A percentile compares a stretch with the other conserved stretches of the same genome.
These are phyloP conservation scores for Zea luxurians DNA, from an alignment of 176 grass and related monocot species.

Conservation along the genomic window DNA sequence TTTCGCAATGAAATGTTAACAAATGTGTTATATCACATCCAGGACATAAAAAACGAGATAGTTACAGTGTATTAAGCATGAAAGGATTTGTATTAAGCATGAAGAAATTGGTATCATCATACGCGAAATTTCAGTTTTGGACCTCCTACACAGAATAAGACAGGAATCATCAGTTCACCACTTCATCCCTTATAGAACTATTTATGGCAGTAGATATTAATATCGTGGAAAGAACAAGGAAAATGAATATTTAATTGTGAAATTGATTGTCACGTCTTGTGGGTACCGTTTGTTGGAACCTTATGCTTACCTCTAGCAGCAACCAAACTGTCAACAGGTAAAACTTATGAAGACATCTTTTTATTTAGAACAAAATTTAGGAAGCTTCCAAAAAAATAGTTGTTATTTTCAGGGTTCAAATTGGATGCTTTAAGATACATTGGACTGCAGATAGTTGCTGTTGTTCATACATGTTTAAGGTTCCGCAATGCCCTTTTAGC, in stretches of 20 bases:
- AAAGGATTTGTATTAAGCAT: constrained; percentile 9
- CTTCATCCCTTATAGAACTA: neutral
- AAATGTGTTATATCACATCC: neutral
- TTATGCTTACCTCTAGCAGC: constrained; percentile 2
- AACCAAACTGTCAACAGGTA: neutral
- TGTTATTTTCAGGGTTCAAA: constrained; percentile 28
- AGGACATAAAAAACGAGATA: constrained; percentile 12
- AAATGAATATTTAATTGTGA: constrained; percentile 18
- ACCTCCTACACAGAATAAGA: constrained; percentile 1
- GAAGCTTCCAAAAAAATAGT: constrained; percentile 25
- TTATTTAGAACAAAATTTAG: constrained; percentile 20
- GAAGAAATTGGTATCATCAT: neutral
- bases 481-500: constrained; percentile 71
- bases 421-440: constrained; percentile 23
- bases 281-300: neutral
- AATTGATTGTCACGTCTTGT: neutral
- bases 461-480: constrained; percentile 63
- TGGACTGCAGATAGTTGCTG: constrained; percentile 2
- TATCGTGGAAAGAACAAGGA: neutral
- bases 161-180: constrained; percentile 8
- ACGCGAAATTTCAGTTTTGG: neutral
- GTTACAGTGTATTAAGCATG: neutral
- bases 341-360: neutral
- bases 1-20: neutral
- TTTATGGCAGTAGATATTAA: neutral